These are phyloP conservation scores for Rhodamnia argentea DNA, from an alignment of 345 rosid genomes.

Conservation along the genomic window DNA sequence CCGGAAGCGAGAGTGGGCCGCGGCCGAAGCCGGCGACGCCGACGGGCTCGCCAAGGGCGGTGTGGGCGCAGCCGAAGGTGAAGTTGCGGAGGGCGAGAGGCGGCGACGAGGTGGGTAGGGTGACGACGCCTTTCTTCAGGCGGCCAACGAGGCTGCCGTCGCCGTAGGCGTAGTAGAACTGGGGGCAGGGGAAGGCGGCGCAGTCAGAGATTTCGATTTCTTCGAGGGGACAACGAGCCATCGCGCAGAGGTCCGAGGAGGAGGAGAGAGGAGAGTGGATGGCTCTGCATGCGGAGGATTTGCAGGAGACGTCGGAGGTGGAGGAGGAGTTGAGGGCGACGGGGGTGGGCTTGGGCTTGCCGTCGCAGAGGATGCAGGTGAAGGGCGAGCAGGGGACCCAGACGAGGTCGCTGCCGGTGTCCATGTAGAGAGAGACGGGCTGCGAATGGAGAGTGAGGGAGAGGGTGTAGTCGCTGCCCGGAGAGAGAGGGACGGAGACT, in stretches of 20 bases:
- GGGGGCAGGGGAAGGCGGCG: slow-evolving; percentile 51
- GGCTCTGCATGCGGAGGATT: slow-evolving; percentile 73
- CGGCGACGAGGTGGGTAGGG: slow-evolving; percentile 26
- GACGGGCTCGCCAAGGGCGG: slow-evolving; percentile 76
- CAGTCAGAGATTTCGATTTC: slow-evolving; percentile 70
- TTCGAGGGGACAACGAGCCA: slow-evolving; percentile 78
- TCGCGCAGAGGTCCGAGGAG: slow-evolving; percentile 73
- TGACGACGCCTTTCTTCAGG: slow-evolving; percentile 45
- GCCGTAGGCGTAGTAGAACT: slow-evolving; percentile 87
- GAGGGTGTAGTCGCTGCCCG: slow-evolving; percentile 85
- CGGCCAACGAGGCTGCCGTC: slow-evolving; percentile 78
- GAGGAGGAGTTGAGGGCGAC: slow-evolving; percentile 28
- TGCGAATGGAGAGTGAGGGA: slow-evolving; percentile 39
- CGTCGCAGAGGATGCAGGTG: slow-evolving; percentile 75
- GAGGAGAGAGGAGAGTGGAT: slow-evolving; percentile 52
- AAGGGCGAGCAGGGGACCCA: slow-evolving; percentile 96
- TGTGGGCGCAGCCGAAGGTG: slow-evolving; percentile 85
- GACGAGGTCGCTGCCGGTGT: slow-evolving; percentile 95
- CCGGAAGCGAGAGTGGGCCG: slow-evolving; percentile 74
- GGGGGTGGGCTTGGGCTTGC: slow-evolving; percentile 38
- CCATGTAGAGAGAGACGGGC: slow-evolving; percentile 69
- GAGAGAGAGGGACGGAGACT: slow-evolving; percentile 68
- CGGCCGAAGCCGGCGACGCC: slow-evolving; percentile 97
- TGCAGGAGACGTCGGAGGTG: slow-evolving; percentile 42
- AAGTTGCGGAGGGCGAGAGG: slow-evolving; percentile 42